These are phyloP conservation scores for Trichoderma sp. DNA, from an alignment of 2,329 filamentous ascomycete genomes.

Conservation along the genomic window DNA sequence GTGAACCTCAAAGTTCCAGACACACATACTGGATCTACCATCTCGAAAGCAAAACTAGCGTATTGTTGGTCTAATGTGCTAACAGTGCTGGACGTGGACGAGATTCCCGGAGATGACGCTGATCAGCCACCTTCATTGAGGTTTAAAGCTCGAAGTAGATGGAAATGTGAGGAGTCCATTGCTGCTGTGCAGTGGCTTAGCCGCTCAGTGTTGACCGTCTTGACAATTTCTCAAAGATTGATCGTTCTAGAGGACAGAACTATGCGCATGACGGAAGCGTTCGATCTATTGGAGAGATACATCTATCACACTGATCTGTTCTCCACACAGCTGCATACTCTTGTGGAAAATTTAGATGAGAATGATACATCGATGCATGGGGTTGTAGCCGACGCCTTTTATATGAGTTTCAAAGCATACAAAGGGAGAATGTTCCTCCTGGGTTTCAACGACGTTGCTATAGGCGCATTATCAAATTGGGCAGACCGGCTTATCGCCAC, in stretches of 20 bases:
- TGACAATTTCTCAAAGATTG: constrained; percentile 92
- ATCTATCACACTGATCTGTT: constrained; percentile 93
- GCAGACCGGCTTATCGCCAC: constrained; percentile 89
- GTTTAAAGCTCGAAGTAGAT: constrained; percentile 83
- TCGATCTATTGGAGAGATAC: constrained; percentile 88
- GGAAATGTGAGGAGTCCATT: constrained; percentile 93
- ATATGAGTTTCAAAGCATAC: constrained; percentile 96
- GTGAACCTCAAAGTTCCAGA: constrained; percentile 85
- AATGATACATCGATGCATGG: constrained; percentile 89
- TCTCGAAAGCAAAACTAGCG: constrained; percentile 83
- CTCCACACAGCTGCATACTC: constrained; percentile 77
- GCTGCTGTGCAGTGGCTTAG: constrained; percentile 97
- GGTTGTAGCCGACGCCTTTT: constrained; percentile 94
- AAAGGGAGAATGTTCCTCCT: constrained; percentile 91
- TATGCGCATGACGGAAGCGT: constrained; percentile 90
- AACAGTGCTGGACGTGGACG: constrained; percentile 86
- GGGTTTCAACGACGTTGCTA: constrained; percentile 90
- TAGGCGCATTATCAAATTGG: constrained; percentile 95
- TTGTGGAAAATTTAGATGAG: constrained; percentile 88
- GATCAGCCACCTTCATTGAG: constrained; percentile 78
- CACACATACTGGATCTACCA: constrained; percentile 65
- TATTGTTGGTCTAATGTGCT: constrained; percentile 99
- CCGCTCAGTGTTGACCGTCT: constrained; percentile 84
- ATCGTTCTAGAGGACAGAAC: constrained; percentile 88
- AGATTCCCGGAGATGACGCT: constrained; percentile 67